These are phyloP conservation scores for Dactylis glomerata DNA, from an alignment of 176 grass and related monocot genomes.

Conservation along the genomic window DNA sequence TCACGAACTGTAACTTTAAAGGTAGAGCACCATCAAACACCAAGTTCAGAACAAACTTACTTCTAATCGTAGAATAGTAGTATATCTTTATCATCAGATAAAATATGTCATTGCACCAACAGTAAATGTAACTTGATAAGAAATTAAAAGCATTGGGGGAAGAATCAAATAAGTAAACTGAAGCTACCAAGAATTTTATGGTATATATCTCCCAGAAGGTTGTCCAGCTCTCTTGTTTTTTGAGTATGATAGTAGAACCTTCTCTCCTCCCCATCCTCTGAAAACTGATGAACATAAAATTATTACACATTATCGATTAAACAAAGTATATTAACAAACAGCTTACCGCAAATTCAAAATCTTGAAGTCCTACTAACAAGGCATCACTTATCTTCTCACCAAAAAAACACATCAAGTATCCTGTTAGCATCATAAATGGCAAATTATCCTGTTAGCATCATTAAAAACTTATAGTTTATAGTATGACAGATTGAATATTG, in stretches of 20 bases:
- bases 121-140: not conserved
- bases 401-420: conserved; percentile 95
- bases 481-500: not conserved
- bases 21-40: not conserved
- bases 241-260: conserved; percentile 95
- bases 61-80: not conserved
- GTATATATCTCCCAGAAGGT: conserved; percentile 97
- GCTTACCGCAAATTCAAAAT: conserved; percentile 88
- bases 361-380: conserved; percentile 58
- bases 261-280: conserved; percentile 77
- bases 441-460: not conserved
- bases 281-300: conserved; percentile 57
- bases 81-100: conserved; percentile 1
- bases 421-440: conserved; percentile 44
- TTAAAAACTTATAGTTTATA: not conserved
- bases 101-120: conserved; percentile 6
- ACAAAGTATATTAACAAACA: conserved; percentile 18
- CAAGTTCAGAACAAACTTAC: not conserved
- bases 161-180: conserved; percentile 13
- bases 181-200: conserved; percentile 99
- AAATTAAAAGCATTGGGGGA: conserved; percentile 3
- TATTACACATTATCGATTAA: not conserved
- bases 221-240: conserved; percentile 95
- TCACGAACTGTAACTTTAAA: not conserved
- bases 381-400: conserved; percentile 75